Evolutionary conservation across 2,329 filamentous ascomycete genomes (phyloP), one percentile per base, ranked within the genome.

Genomic region (Clonostachys rhizophaga): DNA sequence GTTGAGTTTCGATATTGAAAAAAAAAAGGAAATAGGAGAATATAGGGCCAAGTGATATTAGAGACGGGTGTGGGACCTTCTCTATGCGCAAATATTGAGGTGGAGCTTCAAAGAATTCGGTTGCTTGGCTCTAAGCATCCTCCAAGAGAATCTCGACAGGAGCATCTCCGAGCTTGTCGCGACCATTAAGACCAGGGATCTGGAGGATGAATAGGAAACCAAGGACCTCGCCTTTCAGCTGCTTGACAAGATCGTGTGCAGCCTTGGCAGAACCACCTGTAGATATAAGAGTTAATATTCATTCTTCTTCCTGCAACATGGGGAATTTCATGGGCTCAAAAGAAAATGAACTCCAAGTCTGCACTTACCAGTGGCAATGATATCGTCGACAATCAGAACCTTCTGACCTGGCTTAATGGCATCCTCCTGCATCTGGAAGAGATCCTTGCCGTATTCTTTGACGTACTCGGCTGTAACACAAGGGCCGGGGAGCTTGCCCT

Each of bases 201-300:
- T 97, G 92, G 65, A 97, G 87, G 60, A 99, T 89, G 76, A 99
- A 99, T 53, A 96, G 74, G 71, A 89, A 97, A 58, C 90, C 92
- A 49, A 96, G 70, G 42, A 97, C 76, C n/a, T 82, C 76, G 55
- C 91, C 94, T 56, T 91, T 90, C 54, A 95, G 82, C 69, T 95
- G 84, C 66, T 84, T 78, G 58, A 97, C 89, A 50, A 99, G 86
- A 52, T 89, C 81, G 53, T 89, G 91, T 17, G 91, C 92, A 50
- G 92, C 94, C 54, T 83, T 82, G 48, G 94, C 94, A 54, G 91
- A 96, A 58, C 94, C 94, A 70, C 92, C 92, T 96, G 54, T 44
- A 55, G 43, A 20, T 14, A 41, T n/a, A 34, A 47, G 46, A 45
- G 40, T 50, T 41, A 37, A 40, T 17, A 47, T 43, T 40, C n/a